A percentile compares a stretch with the other conserved stretches of the same genome.
phyloP scores from a whole-genome alignment of 2,329 filamentous ascomycete genomes.

The Aspergillus amoenus region DNA sequence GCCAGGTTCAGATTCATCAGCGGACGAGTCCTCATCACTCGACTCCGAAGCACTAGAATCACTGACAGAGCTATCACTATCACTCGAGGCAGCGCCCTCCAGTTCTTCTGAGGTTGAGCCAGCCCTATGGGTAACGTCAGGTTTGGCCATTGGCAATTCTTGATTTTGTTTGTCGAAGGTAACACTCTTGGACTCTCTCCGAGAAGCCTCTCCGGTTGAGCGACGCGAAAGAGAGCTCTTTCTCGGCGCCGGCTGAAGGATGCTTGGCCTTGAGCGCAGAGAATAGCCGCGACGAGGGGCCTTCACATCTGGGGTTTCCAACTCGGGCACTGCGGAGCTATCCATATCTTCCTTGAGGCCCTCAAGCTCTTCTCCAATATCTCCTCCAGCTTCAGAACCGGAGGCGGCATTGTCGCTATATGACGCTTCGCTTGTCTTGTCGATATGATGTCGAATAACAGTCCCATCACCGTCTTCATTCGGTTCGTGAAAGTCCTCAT shows the following conservation, averaged over 20 bases:
- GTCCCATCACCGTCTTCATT: slow-evolving; percentile 34
- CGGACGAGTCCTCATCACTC: slow-evolving; percentile 1
- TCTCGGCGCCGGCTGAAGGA: slow-evolving; percentile 2
- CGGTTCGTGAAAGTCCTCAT: slow-evolving; percentile 23
- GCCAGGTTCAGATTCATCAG: neutral
- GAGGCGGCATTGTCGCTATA: slow-evolving; percentile 32
- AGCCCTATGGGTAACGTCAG: slow-evolving; percentile 13
- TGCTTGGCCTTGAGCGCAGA: slow-evolving; percentile 15
- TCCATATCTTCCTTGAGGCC: slow-evolving; percentile 45
- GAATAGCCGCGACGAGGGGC: slow-evolving; percentile 7
- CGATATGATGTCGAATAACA: slow-evolving; percentile 35
- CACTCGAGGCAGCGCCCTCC: slow-evolving; percentile 9
- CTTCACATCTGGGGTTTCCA: slow-evolving; percentile 17
- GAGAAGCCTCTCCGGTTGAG: slow-evolving; percentile 22
- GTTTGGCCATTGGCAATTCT: slow-evolving; percentile 11
- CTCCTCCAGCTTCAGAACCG: slow-evolving; percentile 37
- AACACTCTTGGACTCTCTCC: slow-evolving; percentile 33
- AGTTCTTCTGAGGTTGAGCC: slow-evolving; percentile 17
- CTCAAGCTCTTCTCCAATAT: slow-evolving; percentile 47
- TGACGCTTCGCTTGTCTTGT: slow-evolving; percentile 26
- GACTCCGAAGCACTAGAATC: slow-evolving; percentile 26
- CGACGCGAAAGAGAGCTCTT: slow-evolving; percentile 13
- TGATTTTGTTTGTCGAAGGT: slow-evolving; percentile 27
- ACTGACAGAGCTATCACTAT: slow-evolving; percentile 15
- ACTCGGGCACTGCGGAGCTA: slow-evolving; percentile 24